A percentile compares a stretch with the other conserved stretches of the same genome.
Evolutionary conservation across 2,329 filamentous ascomycete species (phyloP).

Genomic region (Dactylellina leptospora): DNA sequence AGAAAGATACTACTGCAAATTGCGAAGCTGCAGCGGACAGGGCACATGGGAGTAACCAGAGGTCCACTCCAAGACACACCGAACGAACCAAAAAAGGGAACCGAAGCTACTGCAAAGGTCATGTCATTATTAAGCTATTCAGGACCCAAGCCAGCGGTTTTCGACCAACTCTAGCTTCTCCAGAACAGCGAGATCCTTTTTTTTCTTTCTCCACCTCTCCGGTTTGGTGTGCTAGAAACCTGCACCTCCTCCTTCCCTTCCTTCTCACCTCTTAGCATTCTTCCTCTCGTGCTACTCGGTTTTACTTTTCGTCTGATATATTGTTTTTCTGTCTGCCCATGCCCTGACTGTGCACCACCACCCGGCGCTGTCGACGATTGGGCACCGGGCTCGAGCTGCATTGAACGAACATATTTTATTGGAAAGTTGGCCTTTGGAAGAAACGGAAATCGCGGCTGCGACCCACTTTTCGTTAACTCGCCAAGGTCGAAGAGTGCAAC

Average conservation of each 20-base stretch:
- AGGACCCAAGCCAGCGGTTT: neutral
- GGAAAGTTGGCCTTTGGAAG: too few species aligned
- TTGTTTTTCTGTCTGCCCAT: neutral
- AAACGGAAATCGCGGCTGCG: neutral
- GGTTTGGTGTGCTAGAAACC: neutral
- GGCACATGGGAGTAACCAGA: constrained; percentile 4
- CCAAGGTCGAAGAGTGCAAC: too few species aligned
- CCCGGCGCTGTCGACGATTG: too few species aligned
- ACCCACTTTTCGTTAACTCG: too few species aligned
- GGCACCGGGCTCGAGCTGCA: too few species aligned
- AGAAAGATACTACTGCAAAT: neutral
- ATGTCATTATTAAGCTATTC: neutral
- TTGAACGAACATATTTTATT: too few species aligned
- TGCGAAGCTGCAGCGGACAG: neutral
- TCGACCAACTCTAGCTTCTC: neutral
- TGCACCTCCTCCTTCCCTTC: neutral
- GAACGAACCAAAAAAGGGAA: neutral
- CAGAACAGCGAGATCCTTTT: neutral
- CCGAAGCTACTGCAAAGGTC: neutral
- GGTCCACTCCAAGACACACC: constrained; percentile 3
- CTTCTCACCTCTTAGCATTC: neutral
- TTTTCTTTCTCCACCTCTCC: neutral
- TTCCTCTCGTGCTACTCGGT: neutral
- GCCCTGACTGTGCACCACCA: too few species aligned
- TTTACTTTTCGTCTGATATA: constrained; percentile 14